Conservation (phyloP, 805 yeast species). For the Candida tammaniensis region DNA sequence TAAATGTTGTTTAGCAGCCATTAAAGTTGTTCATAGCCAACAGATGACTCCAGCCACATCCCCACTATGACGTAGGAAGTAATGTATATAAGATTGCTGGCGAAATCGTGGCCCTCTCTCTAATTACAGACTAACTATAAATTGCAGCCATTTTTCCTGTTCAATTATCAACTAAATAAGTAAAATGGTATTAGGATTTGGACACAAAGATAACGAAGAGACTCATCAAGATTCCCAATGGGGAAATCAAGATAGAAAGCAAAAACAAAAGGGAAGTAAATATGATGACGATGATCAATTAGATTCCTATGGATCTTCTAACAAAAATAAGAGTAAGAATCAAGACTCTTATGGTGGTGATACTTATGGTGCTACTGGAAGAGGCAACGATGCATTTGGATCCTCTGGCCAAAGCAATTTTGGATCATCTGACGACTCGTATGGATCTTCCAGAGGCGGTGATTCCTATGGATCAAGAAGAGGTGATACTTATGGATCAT, state of each 20-base stretch:
- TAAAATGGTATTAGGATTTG: constrained; percentile 6
- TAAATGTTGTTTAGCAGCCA: too few species aligned
- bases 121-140: not conserved
- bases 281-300: not conserved
- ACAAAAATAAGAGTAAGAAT: not conserved
- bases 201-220: constrained; percentile 4
- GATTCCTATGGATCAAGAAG: constrained; percentile 20
- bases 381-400: constrained; percentile 14
- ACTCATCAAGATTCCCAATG: not conserved
- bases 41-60: too few species aligned
- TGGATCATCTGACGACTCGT: constrained; percentile 13
- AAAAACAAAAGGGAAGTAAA: not conserved
- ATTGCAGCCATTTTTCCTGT: not conserved
- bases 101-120: not conserved
- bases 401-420: constrained; percentile 5
- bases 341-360: constrained; percentile 1
- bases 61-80: too few species aligned
- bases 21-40: too few species aligned
- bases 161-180: not conserved
- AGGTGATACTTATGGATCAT: constrained; percentile 15
- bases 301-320: constrained; percentile 17
- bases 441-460: constrained; percentile 14
- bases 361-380: not conserved
- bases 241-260: constrained; percentile 2
- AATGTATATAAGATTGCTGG: not conserved